phyloP scores from a whole-genome alignment of 2,329 filamentous ascomycete genomes.

The Eutypa lata region DNA sequence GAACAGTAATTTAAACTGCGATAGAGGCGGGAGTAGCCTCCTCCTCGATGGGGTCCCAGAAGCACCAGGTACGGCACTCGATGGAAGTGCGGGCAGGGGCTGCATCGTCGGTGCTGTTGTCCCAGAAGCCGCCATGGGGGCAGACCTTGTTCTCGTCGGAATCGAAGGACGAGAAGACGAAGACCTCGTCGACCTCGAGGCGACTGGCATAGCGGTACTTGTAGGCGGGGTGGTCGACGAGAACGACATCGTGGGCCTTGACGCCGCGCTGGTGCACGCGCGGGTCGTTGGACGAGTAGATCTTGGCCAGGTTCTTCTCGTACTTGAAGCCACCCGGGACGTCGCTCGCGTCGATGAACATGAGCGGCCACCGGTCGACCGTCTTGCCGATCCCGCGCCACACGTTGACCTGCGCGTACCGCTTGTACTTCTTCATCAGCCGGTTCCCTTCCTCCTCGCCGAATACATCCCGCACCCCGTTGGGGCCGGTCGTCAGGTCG shows the following conservation, averaged over 20 bases:
- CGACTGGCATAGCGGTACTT: constrained; percentile 26
- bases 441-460: constrained; percentile 18
- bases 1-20: background rate
- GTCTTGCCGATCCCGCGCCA: constrained; percentile 25
- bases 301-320: constrained; percentile 20
- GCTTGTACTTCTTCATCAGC: constrained; percentile 19
- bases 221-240: constrained; percentile 21
- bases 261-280: constrained; percentile 21
- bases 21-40: background rate
- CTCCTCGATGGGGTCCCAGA: background rate
- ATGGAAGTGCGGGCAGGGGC: background rate
- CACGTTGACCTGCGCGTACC: constrained; percentile 25
- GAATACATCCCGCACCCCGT: constrained; percentile 22
- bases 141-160: constrained; percentile 23
- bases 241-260: constrained; percentile 25
- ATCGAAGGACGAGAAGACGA: constrained; percentile 27
- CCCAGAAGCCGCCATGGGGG: constrained; percentile 28
- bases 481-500: constrained; percentile 21
- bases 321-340: constrained; percentile 20
- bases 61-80: background rate
- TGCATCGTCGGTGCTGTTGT: constrained; percentile 6
- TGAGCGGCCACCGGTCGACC: constrained; percentile 25
- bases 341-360: constrained; percentile 23
- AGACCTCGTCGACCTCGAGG: constrained; percentile 21
- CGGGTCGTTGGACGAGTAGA: constrained; percentile 24